Evolutionary conservation across 2,329 filamentous ascomycete genomes (phyloP), one percentile per base, ranked within the genome.

Genomic region (Colletotrichum simmondsii): DNA sequence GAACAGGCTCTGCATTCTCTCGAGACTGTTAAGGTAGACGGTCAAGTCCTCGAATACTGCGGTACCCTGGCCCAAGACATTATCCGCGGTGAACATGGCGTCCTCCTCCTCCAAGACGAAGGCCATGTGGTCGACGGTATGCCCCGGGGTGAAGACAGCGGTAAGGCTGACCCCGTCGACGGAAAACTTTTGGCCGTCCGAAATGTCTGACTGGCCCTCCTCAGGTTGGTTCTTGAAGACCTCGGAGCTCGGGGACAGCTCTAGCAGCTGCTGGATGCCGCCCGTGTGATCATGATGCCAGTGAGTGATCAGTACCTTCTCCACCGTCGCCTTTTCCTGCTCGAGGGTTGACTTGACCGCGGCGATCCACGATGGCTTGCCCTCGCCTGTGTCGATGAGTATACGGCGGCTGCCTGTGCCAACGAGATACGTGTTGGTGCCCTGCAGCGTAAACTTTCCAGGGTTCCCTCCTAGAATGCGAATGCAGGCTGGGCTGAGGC

Each of bases 381-480:
- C 97, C 82, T 98, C 93, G 61, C 94, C 97, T 0, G 95, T 98
- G 83, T 99, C 97, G 78, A 99, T 91, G 26, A 99, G 89, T 71
- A 98, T 87, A 11, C 97, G 92, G 7, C 85, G 83, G 6, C 85
- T 81, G 4, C 95, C 96, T 7, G 89, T 92, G 71, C 97, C 97
- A 72, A 99, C 79, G 22, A 99, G 89, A 81, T 99, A 99, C 42
- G 97, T 99, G 82, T 99, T 99, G 76, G 97, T 98, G 74, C 95
- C 92, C 83, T 93, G 90, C 12, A 93, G 84, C 5, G 90, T 88
- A 78, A 92, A 92, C 86, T 97, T 98, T 79, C 94, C 91, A 14
- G 97, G 96, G 82, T 99, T 99, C 10, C 94, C 95, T 71, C 93
- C 97, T 22, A 98, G 87, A 74, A 99, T 94, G 68, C 97, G 90